Evolutionary conservation across 106 monocot species (phyloP), one percentile per base, ranked within the genome.

Genomic region (Triglochin maritima): DNA sequence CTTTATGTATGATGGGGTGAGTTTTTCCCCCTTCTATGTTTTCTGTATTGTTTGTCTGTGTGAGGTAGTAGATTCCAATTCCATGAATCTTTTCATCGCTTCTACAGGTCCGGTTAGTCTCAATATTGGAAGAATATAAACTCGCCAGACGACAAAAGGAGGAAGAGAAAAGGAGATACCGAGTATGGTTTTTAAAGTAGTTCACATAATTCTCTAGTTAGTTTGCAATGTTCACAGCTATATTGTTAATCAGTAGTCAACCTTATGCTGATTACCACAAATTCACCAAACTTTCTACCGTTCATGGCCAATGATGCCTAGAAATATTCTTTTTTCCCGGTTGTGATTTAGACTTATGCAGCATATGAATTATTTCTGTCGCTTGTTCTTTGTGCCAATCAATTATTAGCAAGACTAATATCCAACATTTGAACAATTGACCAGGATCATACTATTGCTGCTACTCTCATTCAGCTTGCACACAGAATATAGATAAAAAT

Each of bases 1-100:
- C 2, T 96, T 96, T 68, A 62, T 91, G 57, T 96, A 96, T 79
- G 87, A 96, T 77, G 96, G 96, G 81, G 96, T 96, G 49, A 70
- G 85, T 52, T 17, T 3, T 10, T 2, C 46, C 11, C 9, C 5
- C n/a, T 17, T 75, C 4, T 49, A 48, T 67, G 6, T 11, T 16
- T 44, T 17, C 11, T 45, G 13, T 47, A 3, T 64, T 16, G 49
- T 69, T 12, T 15, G n/a, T 64, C 13, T 44, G n/a, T 63, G 4
- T 51, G 10, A 9, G 46, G 42, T 53, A 50, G 42, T 53, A 10
- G n/a, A 8, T 42, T 9, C 17, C 50, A 29, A 43, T 62, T 11
- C 47, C 46, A 63, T 63, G 5, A 63, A 14, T 52, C 15, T 46
- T 67, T 14, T 17, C 17, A 10, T 42, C 4, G 7, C 44, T 46